A percentile compares a stretch with the other conserved stretches of the same genome.
Evolutionary conservation across 2,329 filamentous ascomycete genomes (phyloP).

Genomic region (Chaetomium olivaceum): DNA sequence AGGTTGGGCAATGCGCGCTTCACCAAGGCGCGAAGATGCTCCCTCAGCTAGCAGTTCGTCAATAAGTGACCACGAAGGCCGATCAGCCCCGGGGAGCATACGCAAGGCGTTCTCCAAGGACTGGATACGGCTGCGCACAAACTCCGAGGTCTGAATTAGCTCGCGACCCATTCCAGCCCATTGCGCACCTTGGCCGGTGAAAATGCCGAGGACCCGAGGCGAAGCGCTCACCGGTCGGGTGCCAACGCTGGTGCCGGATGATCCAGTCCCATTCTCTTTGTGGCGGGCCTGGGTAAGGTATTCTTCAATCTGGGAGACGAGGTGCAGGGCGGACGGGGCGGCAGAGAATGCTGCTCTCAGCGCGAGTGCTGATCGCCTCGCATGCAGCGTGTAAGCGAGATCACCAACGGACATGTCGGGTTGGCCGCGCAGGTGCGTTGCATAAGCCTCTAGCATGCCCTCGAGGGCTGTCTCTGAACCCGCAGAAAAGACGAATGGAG

Average conservation of each 20-base stretch:
- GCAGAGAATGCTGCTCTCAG: no score
- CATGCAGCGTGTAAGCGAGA: no score
- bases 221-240: no score
- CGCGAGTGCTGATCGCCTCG: no score
- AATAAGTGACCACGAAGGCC: not conserved
- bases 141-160: constrained; percentile 15
- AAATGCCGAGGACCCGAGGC: constrained; percentile 24
- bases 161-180: constrained; percentile 37
- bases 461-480: not conserved
- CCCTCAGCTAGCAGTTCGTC: constrained; percentile 15
- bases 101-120: not conserved
- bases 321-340: no score
- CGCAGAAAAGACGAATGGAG: not conserved
- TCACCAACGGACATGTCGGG: not conserved
- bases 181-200: constrained; percentile 39
- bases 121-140: not conserved
- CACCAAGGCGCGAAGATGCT: not conserved
- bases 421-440: not conserved
- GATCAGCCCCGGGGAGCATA: not conserved
- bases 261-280: not conserved
- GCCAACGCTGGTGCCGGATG: not conserved
- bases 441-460: not conserved
- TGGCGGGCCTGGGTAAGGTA: no score
- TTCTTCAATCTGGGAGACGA: no score
- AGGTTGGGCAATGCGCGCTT: constrained; percentile 37